phyloP scores from a whole-genome alignment of 2,329 filamentous ascomycete genomes.

The Aotearoamyces nothofagi region DNA sequence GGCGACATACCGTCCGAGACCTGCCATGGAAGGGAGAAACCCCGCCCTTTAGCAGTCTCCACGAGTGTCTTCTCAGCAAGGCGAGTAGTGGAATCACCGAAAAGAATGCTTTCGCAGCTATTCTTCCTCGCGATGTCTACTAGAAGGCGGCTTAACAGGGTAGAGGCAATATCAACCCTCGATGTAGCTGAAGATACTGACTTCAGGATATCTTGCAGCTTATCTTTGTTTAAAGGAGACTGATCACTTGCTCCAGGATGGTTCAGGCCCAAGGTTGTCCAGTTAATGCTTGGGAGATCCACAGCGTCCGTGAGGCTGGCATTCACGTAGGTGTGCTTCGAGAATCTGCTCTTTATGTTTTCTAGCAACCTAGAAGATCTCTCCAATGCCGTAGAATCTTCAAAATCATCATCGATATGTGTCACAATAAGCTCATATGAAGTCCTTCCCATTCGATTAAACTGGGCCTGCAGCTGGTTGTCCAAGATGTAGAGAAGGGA shows the following conservation, averaged over 20 bases:
- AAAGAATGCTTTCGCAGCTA: slow-evolving; percentile 55
- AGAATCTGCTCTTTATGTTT: slow-evolving; percentile 41
- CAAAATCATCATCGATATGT: slow-evolving; percentile 23
- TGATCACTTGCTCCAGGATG: slow-evolving; percentile 4
- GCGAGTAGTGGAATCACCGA: slow-evolving; percentile 76
- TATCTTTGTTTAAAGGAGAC: slow-evolving; percentile 16
- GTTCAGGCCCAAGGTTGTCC: slow-evolving; percentile 26
- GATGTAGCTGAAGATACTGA: slow-evolving; percentile 61
- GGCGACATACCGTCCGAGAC: slow-evolving; percentile 51
- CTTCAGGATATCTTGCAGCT: slow-evolving; percentile 31
- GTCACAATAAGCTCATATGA: slow-evolving; percentile 53
- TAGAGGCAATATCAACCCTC: slow-evolving; percentile 53
- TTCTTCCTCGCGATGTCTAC: slow-evolving; percentile 44
- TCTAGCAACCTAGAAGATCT: slow-evolving; percentile 21
- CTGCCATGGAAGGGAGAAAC: slow-evolving; percentile 69
- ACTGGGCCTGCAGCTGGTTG: slow-evolving; percentile 50
- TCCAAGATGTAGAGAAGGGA: slow-evolving; percentile 64
- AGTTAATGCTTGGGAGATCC: slow-evolving; percentile 33
- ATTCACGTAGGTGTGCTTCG: slow-evolving; percentile 46
- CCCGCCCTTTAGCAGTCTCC: slow-evolving; percentile 82
- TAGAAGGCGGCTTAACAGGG: slow-evolving; percentile 59
- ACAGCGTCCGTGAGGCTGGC: slow-evolving; percentile 51
- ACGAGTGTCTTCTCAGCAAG: slow-evolving; percentile 76
- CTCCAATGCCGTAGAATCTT: slow-evolving; percentile 5
- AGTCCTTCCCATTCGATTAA: slow-evolving; percentile 44